Evolutionary conservation across 2,329 filamentous ascomycete genomes (phyloP), one percentile per base, ranked within the genome.

Genomic region (Clarireedia paspali): DNA sequence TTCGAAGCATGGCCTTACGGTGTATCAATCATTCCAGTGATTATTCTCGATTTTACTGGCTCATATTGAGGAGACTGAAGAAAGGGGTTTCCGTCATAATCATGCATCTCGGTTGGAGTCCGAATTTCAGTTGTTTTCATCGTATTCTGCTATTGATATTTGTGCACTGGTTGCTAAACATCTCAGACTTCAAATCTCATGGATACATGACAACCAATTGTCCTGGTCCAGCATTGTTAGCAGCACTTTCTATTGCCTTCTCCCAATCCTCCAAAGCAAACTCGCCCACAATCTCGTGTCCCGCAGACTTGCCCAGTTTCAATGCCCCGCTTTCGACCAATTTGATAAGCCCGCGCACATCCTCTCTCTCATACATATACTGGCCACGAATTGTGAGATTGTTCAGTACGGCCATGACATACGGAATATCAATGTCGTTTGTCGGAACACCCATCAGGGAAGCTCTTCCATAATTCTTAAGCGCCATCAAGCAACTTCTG

Each of bases 321-420:
- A 62, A 42, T 6, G 48, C 14, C 3, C 57, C 61, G 15, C 26
- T 52, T 39, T 77, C 73, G 6, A 74, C 62, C 69, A 78, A 66
- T 65, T 72, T 76, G 23, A 78, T 65, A 3, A 78, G 59, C 5
- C 64, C 55, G 12, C 61, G 20, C 4, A 75, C 64, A 51, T 77
- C 70, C 6, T 71, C 67, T 5, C 72, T 58, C 44, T 72, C 68
- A 63, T 76, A 79, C 75, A 78, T 78, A 62, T 70, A 71, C 58
- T 74, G 73, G 0, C 75, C 75, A 42, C 68, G 66, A 36, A 74
- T 60, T 14, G 57, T 61, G 4, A 77, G 57, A 59, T 73, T 69
- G 36, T 70, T 61, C 39, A 63, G 58, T 54, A 75, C 65, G 5
- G 69, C 58, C 24, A 60, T 47, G 5, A 27, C 26, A 40, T 68